Evolutionary conservation across 345 rosid species (phyloP).

Genomic region (Psidium friedrichsthalianum): DNA sequence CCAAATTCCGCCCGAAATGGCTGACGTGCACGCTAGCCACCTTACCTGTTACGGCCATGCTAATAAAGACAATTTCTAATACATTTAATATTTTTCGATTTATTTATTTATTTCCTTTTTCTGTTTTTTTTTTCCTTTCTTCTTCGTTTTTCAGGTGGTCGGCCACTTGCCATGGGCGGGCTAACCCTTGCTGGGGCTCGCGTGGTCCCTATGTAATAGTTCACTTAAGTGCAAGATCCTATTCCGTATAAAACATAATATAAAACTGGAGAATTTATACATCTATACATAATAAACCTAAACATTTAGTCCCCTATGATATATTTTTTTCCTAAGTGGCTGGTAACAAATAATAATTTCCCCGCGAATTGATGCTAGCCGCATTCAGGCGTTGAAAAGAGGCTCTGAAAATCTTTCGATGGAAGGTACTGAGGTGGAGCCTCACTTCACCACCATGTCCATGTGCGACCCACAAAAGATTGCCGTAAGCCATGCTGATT

Average conservation of each 20-base stretch:
- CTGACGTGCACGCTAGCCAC: too few species aligned
- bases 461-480: not conserved
- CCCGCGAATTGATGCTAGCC: not conserved
- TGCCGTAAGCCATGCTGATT: not conserved
- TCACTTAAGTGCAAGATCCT: too few species aligned
- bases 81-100: too few species aligned
- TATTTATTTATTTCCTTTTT: too few species aligned
- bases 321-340: not conserved
- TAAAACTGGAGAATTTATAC: not conserved
- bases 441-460: not conserved
- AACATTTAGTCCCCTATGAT: not conserved
- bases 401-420: not conserved
- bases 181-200: too few species aligned
- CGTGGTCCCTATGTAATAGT: too few species aligned
- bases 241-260: not conserved
- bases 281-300: not conserved
- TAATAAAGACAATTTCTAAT: too few species aligned
- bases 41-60: too few species aligned
- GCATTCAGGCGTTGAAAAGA: not conserved
- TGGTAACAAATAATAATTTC: not conserved
- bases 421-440: not conserved
- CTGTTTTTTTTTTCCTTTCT: too few species aligned
- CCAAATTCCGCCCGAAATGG: accelerated
- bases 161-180: too few species aligned
- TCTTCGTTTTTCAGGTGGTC: too few species aligned